Evolutionary conservation across 2,329 filamentous ascomycete species (phyloP), one percentile per base, ranked within the genome.

Genomic region (Paecilomyces dactylethromorphus): DNA sequence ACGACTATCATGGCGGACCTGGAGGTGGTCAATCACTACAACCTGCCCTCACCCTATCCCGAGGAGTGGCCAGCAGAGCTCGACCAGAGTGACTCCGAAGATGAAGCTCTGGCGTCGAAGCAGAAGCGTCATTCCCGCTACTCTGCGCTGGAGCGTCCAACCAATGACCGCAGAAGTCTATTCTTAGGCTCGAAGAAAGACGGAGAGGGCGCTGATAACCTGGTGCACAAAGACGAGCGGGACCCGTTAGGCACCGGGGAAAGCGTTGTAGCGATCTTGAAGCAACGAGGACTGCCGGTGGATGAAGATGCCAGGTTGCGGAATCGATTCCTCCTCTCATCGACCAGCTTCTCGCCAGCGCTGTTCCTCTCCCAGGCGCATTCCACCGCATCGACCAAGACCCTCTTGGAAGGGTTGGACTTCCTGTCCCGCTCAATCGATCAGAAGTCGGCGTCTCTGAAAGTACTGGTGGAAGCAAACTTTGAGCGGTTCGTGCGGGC

Each of bases 401-500:
- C 87, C 53, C 81, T 99, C 1, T 81, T 96, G 12, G 81, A 85
- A 54, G 95, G 94, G 2, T 84, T 99, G 21, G 89, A 96, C 65
- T 87, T 89, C 60, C 84, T 99, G 21, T 94, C 92, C 18, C 85
- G 85, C 62, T 97, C 93, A 0, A 99, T 99, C 68, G 94, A 97
- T 69, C 91, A 97, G 76, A 99, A 99, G 75, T 97, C 93, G 0
- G 94, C 93, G 0, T 97, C 92, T 3, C 83, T 99, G 61, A 99
- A 99, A 72, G 90, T 96, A 11, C 83, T 99, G 18, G 94, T 99
- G 24, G 94, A 99, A 74, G 93, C 91, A 63, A 99, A 99, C 73
- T 99, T 99, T 71, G 95, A 99, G 76, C 89, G 93, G 64, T 99
- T 99, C 78, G 94, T 99, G 58, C 89, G 91, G 63, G 94, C 94